Base-by-base conservation (phyloP, 2,329 filamentous ascomycete species). In the Arthrinium puccinioides region DNA sequence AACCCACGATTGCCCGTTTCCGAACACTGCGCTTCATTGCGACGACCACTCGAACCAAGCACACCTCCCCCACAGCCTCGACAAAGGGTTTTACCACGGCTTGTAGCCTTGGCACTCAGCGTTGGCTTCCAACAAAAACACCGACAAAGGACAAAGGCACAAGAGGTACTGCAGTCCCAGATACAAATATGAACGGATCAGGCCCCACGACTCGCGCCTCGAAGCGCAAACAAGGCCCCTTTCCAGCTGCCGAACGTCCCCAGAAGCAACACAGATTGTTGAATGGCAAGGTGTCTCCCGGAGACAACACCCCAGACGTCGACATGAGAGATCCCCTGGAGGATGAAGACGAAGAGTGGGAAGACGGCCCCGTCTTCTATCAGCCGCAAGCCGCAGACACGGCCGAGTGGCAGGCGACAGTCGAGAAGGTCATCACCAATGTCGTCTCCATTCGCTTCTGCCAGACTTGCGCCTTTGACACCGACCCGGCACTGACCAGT, bases 361-460 rank as follows among this genome's bases (percentile, higher is more conserved):
- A 59, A 20, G 67, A 69, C 38, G 58, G 64, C 20, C 49, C 61
- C 15, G 51, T 61, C 19, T 51, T 60, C 18, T 67, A 64, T 34
- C 54, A 55, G 6, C 47, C 59, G 11, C 56, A 56, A 29, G 37
- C 56, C 5, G 48, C 55, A 32, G 83, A 87, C 50, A 85, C 82
- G 3, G 80, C 80, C 18, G 89, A 94, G 65, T 98, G 92, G 92
- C 90, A 97, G 63, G 84, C 82, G 35, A 96, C 89, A 1, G 94
- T 97, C 43, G 89, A 96, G 62, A 83, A 80, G 44, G 92, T 98
- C 4, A 89, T 98, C 37, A 82, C 84, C 57, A 95, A 89, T 50
- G 92, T 97, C 14, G 92, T 98, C 34, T 95, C 90, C n/a, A 97
- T 98, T 53, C 85, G 94, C 49, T 98, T 98, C 67, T 97, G 90